Evolutionary conservation across 2,329 filamentous ascomycete species (phyloP).

Genomic region (Diplodia seriata): DNA sequence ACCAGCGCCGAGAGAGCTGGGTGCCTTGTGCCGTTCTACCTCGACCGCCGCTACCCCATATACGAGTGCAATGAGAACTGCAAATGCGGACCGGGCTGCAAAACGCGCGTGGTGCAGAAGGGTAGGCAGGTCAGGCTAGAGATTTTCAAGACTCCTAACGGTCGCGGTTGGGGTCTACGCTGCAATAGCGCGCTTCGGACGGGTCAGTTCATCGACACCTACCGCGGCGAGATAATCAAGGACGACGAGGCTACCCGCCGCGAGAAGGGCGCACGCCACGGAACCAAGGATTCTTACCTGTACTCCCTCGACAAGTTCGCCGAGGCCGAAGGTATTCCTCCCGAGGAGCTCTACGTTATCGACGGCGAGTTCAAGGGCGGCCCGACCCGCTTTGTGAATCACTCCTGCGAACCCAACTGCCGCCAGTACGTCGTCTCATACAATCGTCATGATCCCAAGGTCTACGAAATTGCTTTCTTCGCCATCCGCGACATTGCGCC

Average conservation of each 20-base stretch:
- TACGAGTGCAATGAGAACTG: slow-evolving; percentile 83
- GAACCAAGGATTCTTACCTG: slow-evolving; percentile 75
- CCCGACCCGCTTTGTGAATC: slow-evolving; percentile 82
- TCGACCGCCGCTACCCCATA: slow-evolving; percentile 60
- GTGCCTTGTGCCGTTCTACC: slow-evolving; percentile 52
- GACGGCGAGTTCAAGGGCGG: slow-evolving; percentile 79
- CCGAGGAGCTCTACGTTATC: slow-evolving; percentile 54
- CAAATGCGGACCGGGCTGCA: slow-evolving; percentile 68
- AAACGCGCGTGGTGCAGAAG: slow-evolving; percentile 77
- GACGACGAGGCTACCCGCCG: slow-evolving; percentile 67
- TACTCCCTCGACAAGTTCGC: slow-evolving; percentile 84
- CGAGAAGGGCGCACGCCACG: slow-evolving; percentile 51
- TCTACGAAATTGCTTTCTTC: slow-evolving; percentile 81
- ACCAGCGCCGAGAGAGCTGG: slow-evolving; percentile 32
- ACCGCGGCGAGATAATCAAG: slow-evolving; percentile 68
- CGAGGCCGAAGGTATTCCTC: slow-evolving; percentile 61
- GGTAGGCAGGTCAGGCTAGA: slow-evolving; percentile 74
- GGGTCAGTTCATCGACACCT: slow-evolving; percentile 82
- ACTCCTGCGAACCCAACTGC: slow-evolving; percentile 80
- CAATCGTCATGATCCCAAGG: slow-evolving; percentile 74
- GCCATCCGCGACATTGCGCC: slow-evolving; percentile 70
- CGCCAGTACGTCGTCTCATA: slow-evolving; percentile 80
- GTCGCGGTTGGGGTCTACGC: slow-evolving; percentile 80
- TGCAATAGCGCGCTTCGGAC: slow-evolving; percentile 68
- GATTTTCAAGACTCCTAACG: slow-evolving; percentile 72